Conservation (phyloP, 2,329 filamentous ascomycete species). For the Plectosphaerella sp. region DNA sequence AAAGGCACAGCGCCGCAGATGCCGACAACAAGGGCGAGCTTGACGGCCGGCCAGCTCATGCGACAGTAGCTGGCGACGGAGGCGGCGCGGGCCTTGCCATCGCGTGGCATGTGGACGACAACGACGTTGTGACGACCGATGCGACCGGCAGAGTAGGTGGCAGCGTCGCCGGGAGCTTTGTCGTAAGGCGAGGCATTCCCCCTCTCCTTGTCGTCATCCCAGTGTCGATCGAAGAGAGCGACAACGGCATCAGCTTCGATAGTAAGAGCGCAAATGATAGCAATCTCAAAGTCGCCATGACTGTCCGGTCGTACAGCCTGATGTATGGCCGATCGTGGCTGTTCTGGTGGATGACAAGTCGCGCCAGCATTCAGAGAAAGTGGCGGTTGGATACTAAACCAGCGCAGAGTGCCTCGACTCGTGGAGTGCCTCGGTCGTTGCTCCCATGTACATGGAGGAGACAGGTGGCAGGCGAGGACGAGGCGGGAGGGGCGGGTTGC, state of each 20-base stretch:
- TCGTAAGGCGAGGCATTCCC: constrained; percentile 12
- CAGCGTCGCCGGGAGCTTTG: constrained; percentile 20
- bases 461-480: too few species aligned
- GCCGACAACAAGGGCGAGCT: constrained; percentile 15
- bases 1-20: constrained; percentile 22
- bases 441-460: too few species aligned
- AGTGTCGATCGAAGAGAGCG: constrained; percentile 13
- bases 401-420: too few species aligned
- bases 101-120: constrained; percentile 19
- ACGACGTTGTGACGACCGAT: constrained; percentile 22
- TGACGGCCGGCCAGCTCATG: constrained; percentile 12
- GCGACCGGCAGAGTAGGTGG: constrained; percentile 18
- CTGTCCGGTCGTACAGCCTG: background rate
- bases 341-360: too few species aligned
- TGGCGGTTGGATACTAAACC: too few species aligned
- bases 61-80: constrained; percentile 7
- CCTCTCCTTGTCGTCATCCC: constrained; percentile 8
- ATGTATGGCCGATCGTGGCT: too few species aligned
- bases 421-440: too few species aligned
- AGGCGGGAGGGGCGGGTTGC: too few species aligned
- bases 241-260: constrained; percentile 13
- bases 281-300: background rate
- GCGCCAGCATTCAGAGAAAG: too few species aligned
- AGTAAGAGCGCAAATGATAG: constrained; percentile 4
- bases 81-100: constrained; percentile 19